Evolutionary conservation across 1,139 yeast species (phyloP).

Genomic region (Blastobotrys proliferans): DNA sequence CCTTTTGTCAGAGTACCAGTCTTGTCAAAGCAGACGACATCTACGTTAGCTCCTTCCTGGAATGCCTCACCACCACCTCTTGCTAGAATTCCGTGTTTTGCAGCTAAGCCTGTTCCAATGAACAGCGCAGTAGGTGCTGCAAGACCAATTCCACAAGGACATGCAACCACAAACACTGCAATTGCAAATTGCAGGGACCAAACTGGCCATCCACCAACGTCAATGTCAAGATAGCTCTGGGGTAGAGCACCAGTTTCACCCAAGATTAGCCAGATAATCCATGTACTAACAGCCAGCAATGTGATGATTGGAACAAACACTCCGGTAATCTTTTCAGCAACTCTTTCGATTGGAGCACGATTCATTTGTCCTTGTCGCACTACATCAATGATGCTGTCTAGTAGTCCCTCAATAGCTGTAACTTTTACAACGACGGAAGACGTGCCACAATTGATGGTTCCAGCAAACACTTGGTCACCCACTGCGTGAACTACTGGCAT

Average conservation of each 20-base stretch:
- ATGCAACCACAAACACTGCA: slow-evolving; percentile 81
- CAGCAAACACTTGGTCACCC: slow-evolving; percentile 69
- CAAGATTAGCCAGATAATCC: slow-evolving; percentile 63
- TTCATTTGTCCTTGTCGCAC: slow-evolving; percentile 72
- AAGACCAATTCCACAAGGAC: slow-evolving; percentile 88
- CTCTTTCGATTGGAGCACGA: slow-evolving; percentile 70
- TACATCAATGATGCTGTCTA: slow-evolving; percentile 65
- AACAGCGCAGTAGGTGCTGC: slow-evolving; percentile 91
- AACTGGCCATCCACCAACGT: slow-evolving; percentile 69
- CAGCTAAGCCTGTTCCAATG: slow-evolving; percentile 89
- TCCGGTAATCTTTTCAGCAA: slow-evolving; percentile 68
- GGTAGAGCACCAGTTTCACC: slow-evolving; percentile 58
- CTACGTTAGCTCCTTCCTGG: slow-evolving; percentile 65
- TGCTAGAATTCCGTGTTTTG: slow-evolving; percentile 69
- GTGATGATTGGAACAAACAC: slow-evolving; percentile 70
- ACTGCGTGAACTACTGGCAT: slow-evolving; percentile 57
- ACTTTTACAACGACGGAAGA: slow-evolving; percentile 52
- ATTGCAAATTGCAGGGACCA: slow-evolving; percentile 78
- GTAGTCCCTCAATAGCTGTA: slow-evolving; percentile 57
- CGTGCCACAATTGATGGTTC: slow-evolving; percentile 63
- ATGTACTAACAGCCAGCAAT: slow-evolving; percentile 54
- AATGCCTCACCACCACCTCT: slow-evolving; percentile 82
- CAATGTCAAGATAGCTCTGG: slow-evolving; percentile 51
- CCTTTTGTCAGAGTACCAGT: slow-evolving; percentile 72
- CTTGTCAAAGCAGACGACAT: slow-evolving; percentile 70